These are phyloP conservation scores for Thamnidium elegans DNA, from an alignment of 192 early-diverging fungal species.

Conservation along the genomic window DNA sequence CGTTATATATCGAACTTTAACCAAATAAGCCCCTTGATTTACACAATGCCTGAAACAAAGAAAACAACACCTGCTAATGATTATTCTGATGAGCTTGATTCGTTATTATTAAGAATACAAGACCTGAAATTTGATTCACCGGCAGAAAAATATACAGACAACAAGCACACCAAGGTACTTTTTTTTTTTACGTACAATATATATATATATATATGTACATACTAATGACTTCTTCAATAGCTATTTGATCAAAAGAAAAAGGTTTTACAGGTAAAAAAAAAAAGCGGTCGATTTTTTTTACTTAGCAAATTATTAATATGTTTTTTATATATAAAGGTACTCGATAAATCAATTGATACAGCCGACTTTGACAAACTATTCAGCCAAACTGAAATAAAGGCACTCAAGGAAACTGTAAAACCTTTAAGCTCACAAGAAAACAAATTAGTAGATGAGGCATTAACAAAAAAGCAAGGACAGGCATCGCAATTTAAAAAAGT, in stretches of 20 bases:
- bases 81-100: background rate
- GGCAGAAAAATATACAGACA: background rate
- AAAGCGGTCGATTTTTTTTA: too few relatives aligned
- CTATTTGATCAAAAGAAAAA: background rate
- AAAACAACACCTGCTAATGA: background rate
- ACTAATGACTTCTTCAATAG: background rate
- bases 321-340: too few relatives aligned
- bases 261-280: background rate
- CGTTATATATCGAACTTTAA: background rate
- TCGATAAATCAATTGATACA: background rate
- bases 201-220: too few relatives aligned
- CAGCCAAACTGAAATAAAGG: conserved; percentile 4
- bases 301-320: background rate
- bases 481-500: conserved; percentile 20
- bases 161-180: background rate
- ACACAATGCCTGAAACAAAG: background rate
- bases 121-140: background rate
- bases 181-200: background rate
- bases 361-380: conserved; percentile 14
- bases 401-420: conserved; percentile 1
- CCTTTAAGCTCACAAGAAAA: background rate
- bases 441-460: conserved; percentile 1
- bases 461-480: background rate
- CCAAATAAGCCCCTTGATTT: background rate
- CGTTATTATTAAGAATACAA: background rate